Evolutionary conservation across 1,284 basidiomycete genomes (phyloP).

Genomic region (Ceratorhiza oryzae-sativae): DNA sequence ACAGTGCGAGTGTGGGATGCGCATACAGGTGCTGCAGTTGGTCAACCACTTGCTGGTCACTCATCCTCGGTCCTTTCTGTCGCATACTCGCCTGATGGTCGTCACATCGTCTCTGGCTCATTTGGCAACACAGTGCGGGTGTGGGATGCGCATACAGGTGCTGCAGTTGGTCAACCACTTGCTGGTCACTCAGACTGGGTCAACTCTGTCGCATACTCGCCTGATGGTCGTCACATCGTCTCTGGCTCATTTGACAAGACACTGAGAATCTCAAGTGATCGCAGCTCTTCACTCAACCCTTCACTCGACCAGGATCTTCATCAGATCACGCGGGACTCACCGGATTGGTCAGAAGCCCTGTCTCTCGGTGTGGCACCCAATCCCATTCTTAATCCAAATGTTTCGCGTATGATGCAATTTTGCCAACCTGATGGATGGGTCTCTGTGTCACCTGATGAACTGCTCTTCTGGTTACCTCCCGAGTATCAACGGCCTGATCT

Average conservation of each 20-base stretch:
- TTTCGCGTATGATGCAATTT: too few relatives aligned
- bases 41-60: background rate
- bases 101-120: constrained; percentile 14
- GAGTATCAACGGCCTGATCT: too few relatives aligned
- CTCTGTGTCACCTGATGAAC: too few relatives aligned
- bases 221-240: background rate
- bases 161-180: background rate
- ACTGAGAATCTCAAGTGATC: too few relatives aligned
- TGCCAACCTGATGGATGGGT: too few relatives aligned
- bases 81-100: constrained; percentile 7
- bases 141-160: constrained; percentile 9
- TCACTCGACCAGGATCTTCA: too few relatives aligned
- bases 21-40: background rate
- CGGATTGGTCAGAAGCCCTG: too few relatives aligned
- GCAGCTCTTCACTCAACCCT: too few relatives aligned
- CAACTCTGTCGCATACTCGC: background rate
- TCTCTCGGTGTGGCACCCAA: too few relatives aligned
- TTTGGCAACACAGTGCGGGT: background rate
- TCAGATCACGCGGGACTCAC: too few relatives aligned
- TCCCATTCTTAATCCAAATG: too few relatives aligned
- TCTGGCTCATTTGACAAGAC: background rate
- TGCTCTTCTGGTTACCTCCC: too few relatives aligned
- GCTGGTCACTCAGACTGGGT: background rate
- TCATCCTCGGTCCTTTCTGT: background rate
- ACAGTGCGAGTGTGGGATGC: constrained; percentile 17